Conservation (phyloP, 306 rosid genomes). For the Sindora glabra region DNA sequence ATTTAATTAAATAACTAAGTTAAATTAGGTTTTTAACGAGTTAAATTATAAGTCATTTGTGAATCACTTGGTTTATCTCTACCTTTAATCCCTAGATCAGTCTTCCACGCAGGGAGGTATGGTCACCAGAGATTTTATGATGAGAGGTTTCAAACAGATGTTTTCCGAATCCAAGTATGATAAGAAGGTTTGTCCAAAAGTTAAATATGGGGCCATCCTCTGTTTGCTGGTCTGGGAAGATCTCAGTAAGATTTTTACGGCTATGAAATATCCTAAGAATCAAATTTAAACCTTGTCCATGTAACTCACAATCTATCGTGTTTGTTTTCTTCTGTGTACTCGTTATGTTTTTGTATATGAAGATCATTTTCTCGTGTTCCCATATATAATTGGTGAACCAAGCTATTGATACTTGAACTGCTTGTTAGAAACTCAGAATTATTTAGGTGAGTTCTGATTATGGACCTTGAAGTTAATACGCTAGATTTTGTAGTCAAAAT, state of each 20-base stretch:
- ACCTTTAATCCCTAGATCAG: conserved; percentile 42
- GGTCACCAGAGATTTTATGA: conserved; percentile 82
- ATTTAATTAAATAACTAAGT: too few species aligned
- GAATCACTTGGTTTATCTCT: too few species aligned
- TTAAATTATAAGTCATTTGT: too few species aligned
- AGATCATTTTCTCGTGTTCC: too few species aligned
- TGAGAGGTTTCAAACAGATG: conserved; percentile 84
- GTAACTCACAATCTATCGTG: background rate
- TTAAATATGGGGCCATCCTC: conserved; percentile 1
- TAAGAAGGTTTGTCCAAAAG: background rate
- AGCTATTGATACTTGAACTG: too few species aligned
- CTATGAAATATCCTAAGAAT: conserved; percentile 1
- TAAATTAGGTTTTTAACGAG: too few species aligned
- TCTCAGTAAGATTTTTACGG: conserved; percentile 8
- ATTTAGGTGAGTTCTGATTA: too few species aligned
- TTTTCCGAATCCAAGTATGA: conserved; percentile 51
- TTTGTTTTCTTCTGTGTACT: background rate
- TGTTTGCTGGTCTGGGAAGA: conserved; percentile 3
- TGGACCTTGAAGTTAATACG: too few species aligned
- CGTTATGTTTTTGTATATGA: background rate
- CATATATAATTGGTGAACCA: too few species aligned
- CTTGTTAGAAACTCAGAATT: too few species aligned
- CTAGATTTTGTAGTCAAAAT: too few species aligned
- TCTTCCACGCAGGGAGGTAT: conserved; percentile 46
- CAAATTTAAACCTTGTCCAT: background rate